Base-by-base conservation (phyloP, 2,329 filamentous ascomycete species). In the Cladophialophora bantiana region DNA sequence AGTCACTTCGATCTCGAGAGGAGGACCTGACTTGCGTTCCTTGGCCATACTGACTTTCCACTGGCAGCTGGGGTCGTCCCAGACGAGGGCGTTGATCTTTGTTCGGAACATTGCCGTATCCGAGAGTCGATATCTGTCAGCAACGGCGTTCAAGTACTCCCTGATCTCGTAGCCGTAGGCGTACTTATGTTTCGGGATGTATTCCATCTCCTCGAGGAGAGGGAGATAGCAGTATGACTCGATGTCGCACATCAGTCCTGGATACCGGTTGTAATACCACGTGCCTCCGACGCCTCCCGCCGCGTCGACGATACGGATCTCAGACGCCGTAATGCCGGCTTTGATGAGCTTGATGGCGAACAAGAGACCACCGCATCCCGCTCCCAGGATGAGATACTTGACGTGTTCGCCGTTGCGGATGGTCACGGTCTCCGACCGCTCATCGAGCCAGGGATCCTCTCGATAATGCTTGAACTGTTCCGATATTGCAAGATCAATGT, bases 171-270 rank as follows among this genome's bases (percentile, higher is more conserved):
- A 45, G 10, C 58, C 67, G 38, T 61, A 64, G 7, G 64, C 36
- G 65, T 83, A 85, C 57, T 80, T 79, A 58, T 84, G 78, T 20
- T 77, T 83, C 0, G 87, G 87, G 73, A 88, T 82, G 57, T 69
- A 69, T 48, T 67, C 40, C 45, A 64, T 48, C 55, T 69, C 67
- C 42, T 69, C 67, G 7, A 64, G 55, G 3, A 62, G 31, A 1
- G 60, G 60, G 20, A 62, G 50, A 56, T 62, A 62, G 36, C 67
- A 54, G 32, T 64, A 64, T 32, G 40, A 52, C 75, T 89, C 87
- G 1, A 86, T 76, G 70, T 89, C 87, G 73, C 86, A 89, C 72
- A 76, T 77, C 3, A 82, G 68, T 1, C 83, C 82, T 4, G 82
- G 82, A 65, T 84, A 84, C 4, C 79, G 75, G 59, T 84, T 83